These are phyloP conservation scores for Rehmannia glutinosa DNA, from an alignment of 257 asterid genomes.

Conservation along the genomic window DNA sequence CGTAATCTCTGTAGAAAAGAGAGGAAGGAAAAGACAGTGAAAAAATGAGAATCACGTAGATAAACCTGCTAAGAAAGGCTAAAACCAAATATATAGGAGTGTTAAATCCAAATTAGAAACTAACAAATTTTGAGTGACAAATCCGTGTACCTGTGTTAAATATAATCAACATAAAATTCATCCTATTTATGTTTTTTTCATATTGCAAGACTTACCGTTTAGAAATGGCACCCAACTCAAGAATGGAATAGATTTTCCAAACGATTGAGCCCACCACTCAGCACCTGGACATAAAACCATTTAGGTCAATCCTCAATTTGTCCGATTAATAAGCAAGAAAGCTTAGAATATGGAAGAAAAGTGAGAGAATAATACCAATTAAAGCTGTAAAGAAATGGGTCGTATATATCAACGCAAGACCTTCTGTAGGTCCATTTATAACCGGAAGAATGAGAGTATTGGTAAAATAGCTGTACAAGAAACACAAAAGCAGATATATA, in stretches of 20 bases:
- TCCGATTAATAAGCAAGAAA: background rate
- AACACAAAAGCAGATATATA: constrained; percentile 7
- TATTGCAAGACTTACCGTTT: constrained; percentile 48
- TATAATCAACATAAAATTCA: background rate
- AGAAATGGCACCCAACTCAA: constrained; percentile 72
- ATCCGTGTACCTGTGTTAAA: background rate
- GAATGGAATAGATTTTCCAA: constrained; percentile 64
- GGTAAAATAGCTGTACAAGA: constrained; percentile 73
- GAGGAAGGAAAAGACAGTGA: background rate
- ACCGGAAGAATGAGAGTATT: constrained; percentile 91
- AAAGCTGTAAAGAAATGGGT: constrained; percentile 69
- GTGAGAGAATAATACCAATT: constrained; percentile 44
- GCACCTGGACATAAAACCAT: constrained; percentile 51
- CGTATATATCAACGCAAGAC: constrained; percentile 74
- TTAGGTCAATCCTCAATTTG: constrained; percentile 4
- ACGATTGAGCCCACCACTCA: constrained; percentile 83
- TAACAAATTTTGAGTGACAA: constrained; percentile 5
- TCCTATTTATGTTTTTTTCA: background rate
- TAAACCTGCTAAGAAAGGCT: background rate
- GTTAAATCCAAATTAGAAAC: constrained; percentile 1
- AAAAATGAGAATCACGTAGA: background rate
- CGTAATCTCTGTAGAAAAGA: constrained; percentile 46
- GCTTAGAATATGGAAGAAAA: constrained; percentile 13
- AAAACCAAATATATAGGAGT: background rate
- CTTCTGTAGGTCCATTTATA: constrained; percentile 94